Conservation (phyloP, 208 protist genomes). For the Leishmania braziliensis region DNA sequence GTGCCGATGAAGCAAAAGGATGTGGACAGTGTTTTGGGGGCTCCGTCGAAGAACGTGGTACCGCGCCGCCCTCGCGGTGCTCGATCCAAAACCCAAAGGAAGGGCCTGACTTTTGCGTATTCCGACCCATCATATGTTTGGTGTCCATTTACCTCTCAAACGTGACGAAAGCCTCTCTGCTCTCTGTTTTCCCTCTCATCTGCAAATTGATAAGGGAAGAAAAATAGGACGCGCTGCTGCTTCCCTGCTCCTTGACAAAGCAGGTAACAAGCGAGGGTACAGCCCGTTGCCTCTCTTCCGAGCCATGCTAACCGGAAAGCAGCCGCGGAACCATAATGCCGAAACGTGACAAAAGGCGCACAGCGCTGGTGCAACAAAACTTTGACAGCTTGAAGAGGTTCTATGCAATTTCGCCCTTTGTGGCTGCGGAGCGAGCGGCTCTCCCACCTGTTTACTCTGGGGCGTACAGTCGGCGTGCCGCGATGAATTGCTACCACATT, state of each 20-base stretch:
- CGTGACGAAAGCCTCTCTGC: background rate
- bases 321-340: slow-evolving; percentile 19
- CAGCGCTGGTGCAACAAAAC: slow-evolving; percentile 55
- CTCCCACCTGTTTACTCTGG: slow-evolving; percentile 58
- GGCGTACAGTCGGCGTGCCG: slow-evolving; percentile 69
- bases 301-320: background rate
- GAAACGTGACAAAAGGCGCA: slow-evolving; percentile 37
- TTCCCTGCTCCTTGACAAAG: background rate
- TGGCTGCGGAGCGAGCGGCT: slow-evolving; percentile 44
- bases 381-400: slow-evolving; percentile 82
- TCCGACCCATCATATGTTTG: background rate
- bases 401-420: slow-evolving; percentile 60
- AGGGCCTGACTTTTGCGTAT: background rate
- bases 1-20: background rate
- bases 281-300: background rate
- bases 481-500: slow-evolving; percentile 64
- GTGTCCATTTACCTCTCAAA: background rate
- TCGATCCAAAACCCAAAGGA: too few relatives aligned
- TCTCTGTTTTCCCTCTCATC: background rate
- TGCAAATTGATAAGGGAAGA: background rate
- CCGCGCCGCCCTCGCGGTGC: too few relatives aligned
- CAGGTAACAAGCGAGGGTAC: background rate
- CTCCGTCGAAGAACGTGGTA: background rate
- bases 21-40: background rate
- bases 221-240: background rate